These are phyloP conservation scores for Capsicum baccatum DNA, from an alignment of 257 asterid species.

Conservation along the genomic window DNA sequence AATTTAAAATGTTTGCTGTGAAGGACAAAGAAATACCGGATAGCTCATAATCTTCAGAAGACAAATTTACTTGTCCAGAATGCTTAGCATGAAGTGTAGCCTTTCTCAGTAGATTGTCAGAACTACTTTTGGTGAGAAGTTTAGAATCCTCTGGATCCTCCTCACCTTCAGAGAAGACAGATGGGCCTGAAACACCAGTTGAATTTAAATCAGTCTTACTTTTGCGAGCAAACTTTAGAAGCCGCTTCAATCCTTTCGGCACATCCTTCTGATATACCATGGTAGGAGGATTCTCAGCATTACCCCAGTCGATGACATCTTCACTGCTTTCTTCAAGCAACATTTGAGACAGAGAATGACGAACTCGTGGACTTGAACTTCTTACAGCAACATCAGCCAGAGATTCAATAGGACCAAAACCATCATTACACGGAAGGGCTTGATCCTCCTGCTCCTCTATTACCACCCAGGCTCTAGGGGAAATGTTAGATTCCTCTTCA, in stretches of 20 bases:
- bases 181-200: slow-evolving; percentile 80
- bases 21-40: slow-evolving; percentile 51
- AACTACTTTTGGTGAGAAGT: slow-evolving; percentile 53
- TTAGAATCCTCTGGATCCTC: slow-evolving; percentile 84
- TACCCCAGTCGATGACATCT: slow-evolving; percentile 87
- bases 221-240: slow-evolving; percentile 92
- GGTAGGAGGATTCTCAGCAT: slow-evolving; percentile 88
- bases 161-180: slow-evolving; percentile 92
- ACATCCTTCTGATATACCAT: slow-evolving; percentile 78
- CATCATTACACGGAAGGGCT: slow-evolving; percentile 43
- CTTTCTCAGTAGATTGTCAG: slow-evolving; percentile 77
- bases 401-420: slow-evolving; percentile 49
- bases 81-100: slow-evolving; percentile 71
- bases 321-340: slow-evolving; percentile 93
- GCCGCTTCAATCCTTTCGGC: slow-evolving; percentile 95
- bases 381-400: slow-evolving; percentile 48
- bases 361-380: slow-evolving; percentile 81
- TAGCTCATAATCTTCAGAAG: slow-evolving; percentile 36
- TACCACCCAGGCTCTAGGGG: slow-evolving; percentile 98
- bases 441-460: slow-evolving; percentile 75
- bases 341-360: slow-evolving; percentile 98
- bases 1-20: background rate
- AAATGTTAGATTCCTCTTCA: slow-evolving; percentile 72
- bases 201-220: slow-evolving; percentile 77
- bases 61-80: slow-evolving; percentile 38